Conservation (phyloP, 169 alveolate genomes). For the Perkinsus marinus region DNA sequence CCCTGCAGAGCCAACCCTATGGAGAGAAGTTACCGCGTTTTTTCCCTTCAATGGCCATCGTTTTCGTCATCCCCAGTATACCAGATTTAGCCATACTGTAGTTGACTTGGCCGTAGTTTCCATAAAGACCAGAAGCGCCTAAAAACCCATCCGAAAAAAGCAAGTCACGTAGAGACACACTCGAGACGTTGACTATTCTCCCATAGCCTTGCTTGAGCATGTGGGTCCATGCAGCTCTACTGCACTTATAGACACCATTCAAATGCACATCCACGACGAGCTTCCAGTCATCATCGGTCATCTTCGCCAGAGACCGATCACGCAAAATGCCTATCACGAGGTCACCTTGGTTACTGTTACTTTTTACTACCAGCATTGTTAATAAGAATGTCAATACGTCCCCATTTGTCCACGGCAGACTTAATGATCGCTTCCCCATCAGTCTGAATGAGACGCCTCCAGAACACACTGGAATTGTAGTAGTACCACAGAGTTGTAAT, state of each 20-base stretch:
- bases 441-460: background rate
- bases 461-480: background rate
- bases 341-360: background rate
- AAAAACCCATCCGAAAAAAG: background rate
- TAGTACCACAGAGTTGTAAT: conserved; percentile 65
- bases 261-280: conserved; percentile 50
- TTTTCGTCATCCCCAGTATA: conserved; percentile 21
- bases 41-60: conserved; percentile 30
- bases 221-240: conserved; percentile 74
- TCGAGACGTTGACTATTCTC: conserved; percentile 53
- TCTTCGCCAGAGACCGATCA: conserved; percentile 61
- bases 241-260: conserved; percentile 58
- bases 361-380: conserved; percentile 52
- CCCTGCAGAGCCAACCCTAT: no score
- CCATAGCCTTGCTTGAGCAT: conserved; percentile 66
- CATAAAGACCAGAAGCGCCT: conserved; percentile 47
- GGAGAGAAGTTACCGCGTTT: conserved; percentile 14
- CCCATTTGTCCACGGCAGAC: conserved; percentile 63
- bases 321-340: conserved; percentile 54
- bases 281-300: conserved; percentile 69
- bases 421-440: conserved; percentile 64
- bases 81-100: conserved; percentile 36
- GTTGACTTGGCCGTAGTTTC: conserved; percentile 45
- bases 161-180: background rate
- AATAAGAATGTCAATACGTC: conserved; percentile 62